Base-by-base conservation (phyloP, 2,329 filamentous ascomycete species). In the Claviceps sp. region DNA sequence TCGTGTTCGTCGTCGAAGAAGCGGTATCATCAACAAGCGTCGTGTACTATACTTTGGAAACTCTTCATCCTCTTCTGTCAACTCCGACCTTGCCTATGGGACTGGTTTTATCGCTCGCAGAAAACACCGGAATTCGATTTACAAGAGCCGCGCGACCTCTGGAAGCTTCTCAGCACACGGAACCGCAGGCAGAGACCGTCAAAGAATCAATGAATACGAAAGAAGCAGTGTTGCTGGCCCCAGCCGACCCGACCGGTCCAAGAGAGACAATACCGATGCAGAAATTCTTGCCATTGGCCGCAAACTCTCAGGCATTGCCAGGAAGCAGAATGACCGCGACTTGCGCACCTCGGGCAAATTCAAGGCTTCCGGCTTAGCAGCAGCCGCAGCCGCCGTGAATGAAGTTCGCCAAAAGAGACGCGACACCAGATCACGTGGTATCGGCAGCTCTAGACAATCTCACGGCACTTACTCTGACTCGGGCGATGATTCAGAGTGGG, bases 41-140 rank as follows among this genome's bases (percentile, higher is more conserved):
- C 74, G 79, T 53, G 74, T 84, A 50, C 72, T 82, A 43, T 76
- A 73, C 52, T 75, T 81, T 58, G 72, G 64, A 51, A 84, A 82
- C 59, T 82, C 78, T 2, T 86, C 82, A 1, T 83, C 80, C 2
- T 85, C 81, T 0, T 84, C 81, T 1, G 72, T 85, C 51, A 81
- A 85, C 64, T 79, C 77, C 19, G 84, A 87, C 61, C 68, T 87
- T 55, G 82, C 82, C 10, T 87, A 85, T 61, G 82, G 83, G 10
- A 73, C 69, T 51, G 82, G 80, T 16, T 83, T 76, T 56, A 69
- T 78, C 47, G 73, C 73, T 55, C 66, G 68, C 39, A 54, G 59
- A 8, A 67, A 63, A 55, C 61, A 59, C 50, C 61, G 61, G 41
- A 62, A 58, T 45, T 57, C 61, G 22, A 61, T 14, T 13, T 39